A percentile compares a stretch with the other conserved stretches of the same genome.
phyloP scores from a whole-genome alignment of 2,329 filamentous ascomycete species.

The Nigrograna mackinnonii region DNA sequence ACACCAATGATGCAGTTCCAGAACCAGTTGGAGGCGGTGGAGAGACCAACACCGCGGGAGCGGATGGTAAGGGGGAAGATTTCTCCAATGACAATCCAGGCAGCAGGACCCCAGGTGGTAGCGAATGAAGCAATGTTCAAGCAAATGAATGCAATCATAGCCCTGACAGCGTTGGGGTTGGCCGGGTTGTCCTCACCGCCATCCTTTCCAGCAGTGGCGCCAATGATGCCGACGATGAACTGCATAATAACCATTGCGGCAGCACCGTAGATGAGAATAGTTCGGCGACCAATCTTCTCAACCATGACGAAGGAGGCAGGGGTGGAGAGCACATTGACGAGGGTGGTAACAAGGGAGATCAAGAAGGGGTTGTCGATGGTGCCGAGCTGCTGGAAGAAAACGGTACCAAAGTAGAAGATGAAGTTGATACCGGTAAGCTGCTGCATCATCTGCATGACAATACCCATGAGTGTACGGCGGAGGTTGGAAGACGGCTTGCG shows the following conservation, averaged over 20 bases:
- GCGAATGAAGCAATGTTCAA: conserved; percentile 94
- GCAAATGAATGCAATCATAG: conserved; percentile 83
- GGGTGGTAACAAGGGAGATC: conserved; percentile 81
- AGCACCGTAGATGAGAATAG: conserved; percentile 77
- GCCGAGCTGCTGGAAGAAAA: conserved; percentile 79
- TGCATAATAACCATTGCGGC: conserved; percentile 83
- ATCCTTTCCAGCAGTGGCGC: conserved; percentile 40
- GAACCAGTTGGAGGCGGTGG: conserved; percentile 89
- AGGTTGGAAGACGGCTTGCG: conserved; percentile 55
- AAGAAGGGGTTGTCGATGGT: conserved; percentile 76
- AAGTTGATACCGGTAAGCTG: conserved; percentile 86
- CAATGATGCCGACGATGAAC: conserved; percentile 79
- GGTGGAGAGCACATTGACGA: conserved; percentile 86
- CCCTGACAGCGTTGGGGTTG: conserved; percentile 30
- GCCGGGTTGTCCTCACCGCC: conserved; percentile 41
- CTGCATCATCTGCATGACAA: conserved; percentile 55
- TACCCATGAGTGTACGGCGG: conserved; percentile 52
- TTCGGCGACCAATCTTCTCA: conserved; percentile 79
- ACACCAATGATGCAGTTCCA: conserved; percentile 74
- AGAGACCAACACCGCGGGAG: conserved; percentile 83
- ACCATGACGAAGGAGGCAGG: conserved; percentile 85
- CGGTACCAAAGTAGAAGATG: conserved; percentile 73
- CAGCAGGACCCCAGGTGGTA: conserved; percentile 80
- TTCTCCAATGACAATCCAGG: conserved; percentile 79
- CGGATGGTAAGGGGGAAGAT: conserved; percentile 90